Evolutionary conservation across 495 filamentous ascomycete genomes (phyloP), one percentile per base, ranked within the genome.

Genomic region (Penicillium lividum): DNA sequence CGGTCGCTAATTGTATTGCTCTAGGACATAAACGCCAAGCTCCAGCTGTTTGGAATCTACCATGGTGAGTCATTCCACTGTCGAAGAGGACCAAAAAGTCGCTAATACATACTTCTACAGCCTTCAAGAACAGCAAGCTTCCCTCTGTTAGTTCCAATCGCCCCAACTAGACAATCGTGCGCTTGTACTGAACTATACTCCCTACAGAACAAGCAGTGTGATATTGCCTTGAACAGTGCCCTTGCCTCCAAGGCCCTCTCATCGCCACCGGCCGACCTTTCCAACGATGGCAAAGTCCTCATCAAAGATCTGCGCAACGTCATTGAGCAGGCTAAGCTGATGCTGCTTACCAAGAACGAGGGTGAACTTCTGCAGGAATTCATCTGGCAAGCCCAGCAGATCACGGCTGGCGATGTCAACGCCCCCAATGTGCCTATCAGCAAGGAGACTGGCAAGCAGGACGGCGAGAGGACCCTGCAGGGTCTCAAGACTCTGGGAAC

Each of bases 351-450:
- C 71, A 98, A 98, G 84, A 98, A 98, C 67, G 84, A 97, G 31
- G 94, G 93, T 61, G 90, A 98, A 64, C 75, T 97, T 28, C 74
- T 98, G 9, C 94, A 98, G 64, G 95, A 98, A 59, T 98, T 98
- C 73, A 91, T 97, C 77, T 98, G 88, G 87, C 87, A 95, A 65
- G 91, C 93, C 2, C 83, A 91, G 68, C 83, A 89, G 38, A 84
- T 96, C 38, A 66, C 64, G 38, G 74, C 80, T n/a, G 87, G 80
- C 52, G 72, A 83, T 50, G 79, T 87, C 8, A 67, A 77, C 54
- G 70, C 76, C 29, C 91, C 91, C 2, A 73, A 73, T 51, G 80
- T 85, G 3, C 88, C 92, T 0, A 62, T 97, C 47, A 81, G 84
- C 64, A 94, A 89, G 75, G 85, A 89, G 0, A 80, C 81, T 5